phyloP scores from a whole-genome alignment of 305 asterid species.

The Fraxinus nigra region DNA sequence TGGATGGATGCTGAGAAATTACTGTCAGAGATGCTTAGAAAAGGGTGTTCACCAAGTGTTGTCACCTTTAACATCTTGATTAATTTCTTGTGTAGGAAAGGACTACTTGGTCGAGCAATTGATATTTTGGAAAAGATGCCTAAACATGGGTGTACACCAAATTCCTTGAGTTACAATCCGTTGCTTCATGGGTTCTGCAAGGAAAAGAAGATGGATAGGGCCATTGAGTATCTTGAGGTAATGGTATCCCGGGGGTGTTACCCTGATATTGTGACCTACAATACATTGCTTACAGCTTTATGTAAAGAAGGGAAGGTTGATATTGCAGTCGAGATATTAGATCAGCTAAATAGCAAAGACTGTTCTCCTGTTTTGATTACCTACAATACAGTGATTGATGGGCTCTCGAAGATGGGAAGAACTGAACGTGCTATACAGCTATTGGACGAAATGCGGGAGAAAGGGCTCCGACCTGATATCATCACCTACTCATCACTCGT shows the following conservation, averaged over 20 bases:
- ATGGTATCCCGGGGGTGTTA: constrained; percentile 82
- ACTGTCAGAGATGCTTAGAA: constrained; percentile 69
- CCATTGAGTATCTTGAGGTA: constrained; percentile 75
- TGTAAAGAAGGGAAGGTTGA: constrained; percentile 88
- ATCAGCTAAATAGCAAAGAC: constrained; percentile 55
- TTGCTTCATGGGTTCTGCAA: constrained; percentile 80
- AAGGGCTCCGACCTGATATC: constrained; percentile 72
- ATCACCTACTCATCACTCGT: constrained; percentile 75
- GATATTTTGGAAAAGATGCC: constrained; percentile 81
- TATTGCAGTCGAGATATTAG: constrained; percentile 70
- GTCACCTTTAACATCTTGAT: constrained; percentile 86
- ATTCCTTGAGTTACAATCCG: constrained; percentile 82
- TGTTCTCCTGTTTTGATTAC: constrained; percentile 84
- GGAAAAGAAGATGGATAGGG: constrained; percentile 84
- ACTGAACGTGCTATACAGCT: constrained; percentile 59
- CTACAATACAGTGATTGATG: constrained; percentile 81
- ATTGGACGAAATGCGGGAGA: constrained; percentile 65
- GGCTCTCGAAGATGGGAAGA: constrained; percentile 72
- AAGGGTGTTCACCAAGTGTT: constrained; percentile 83
- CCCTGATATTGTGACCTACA: constrained; percentile 93
- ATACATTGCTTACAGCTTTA: constrained; percentile 75
- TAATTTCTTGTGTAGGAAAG: constrained; percentile 72
- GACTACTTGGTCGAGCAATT: constrained; percentile 65
- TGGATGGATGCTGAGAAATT: constrained; percentile 96
- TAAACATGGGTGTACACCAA: constrained; percentile 68